Base-by-base conservation (phyloP, 495 filamentous ascomycete genomes). In the Schizothecium vesticola region DNA sequence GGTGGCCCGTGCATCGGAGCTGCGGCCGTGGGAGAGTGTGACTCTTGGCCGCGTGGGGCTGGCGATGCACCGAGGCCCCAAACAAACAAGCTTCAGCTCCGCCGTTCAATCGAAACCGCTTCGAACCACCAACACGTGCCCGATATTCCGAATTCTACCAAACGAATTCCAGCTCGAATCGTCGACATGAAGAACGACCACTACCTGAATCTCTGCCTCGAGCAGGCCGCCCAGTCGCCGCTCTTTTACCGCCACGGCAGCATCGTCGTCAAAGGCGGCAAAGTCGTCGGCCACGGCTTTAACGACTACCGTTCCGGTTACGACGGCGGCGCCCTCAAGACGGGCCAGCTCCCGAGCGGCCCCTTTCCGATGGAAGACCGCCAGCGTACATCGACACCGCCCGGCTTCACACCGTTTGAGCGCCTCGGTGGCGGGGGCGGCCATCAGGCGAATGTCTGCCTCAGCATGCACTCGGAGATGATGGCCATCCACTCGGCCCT, bases 381-480 rank as follows among this genome's bases (percentile, higher is more conserved):
- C 69, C 70, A 59, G 26, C 51, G 8, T 6, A 21, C 29, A 6
- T 8, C 61, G 26, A 64, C 11, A 10, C n/a, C 23, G 1, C 13
- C n/a, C 55, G 64, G 61, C 11, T 68, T 65, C 33, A 59, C 61
- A 3, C 69, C 66, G 5, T 65, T 68, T 31, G 65, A 71, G 62
- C 36, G 55, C 21, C 24, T 51, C 43, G 23, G 23, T 8, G 66
- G 56, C 31, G 67, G 71, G 29, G 66, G 57, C 26, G 72, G 69
- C 59, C 69, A 66, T 61, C 51, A 56, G 3, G 59, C 76, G 19
- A 83, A 82, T 67, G 74, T 64, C 22, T 80, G 81, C 24, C 71
- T 86, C 24, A 81, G 76, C 25, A 84, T 85, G 82, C 83, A 86
- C 66, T 80, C 81, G 29, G 83, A 85, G 78, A 86, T 85, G 81